phyloP scores from a whole-genome alignment of 768 basidiomycete species.

The Coprinellus micaceus region DNA sequence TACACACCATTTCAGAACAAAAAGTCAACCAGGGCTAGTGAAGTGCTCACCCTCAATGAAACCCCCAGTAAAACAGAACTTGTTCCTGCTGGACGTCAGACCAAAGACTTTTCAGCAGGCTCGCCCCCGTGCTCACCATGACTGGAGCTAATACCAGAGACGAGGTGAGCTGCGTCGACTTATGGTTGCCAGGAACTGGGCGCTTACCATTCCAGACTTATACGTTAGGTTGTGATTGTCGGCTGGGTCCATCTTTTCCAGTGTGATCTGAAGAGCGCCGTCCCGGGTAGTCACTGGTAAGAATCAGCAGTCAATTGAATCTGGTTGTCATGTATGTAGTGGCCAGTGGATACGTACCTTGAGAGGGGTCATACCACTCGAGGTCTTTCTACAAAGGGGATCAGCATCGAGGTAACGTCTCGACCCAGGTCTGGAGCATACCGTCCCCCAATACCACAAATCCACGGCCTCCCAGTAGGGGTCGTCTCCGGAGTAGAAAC shows the following conservation, averaged over 20 bases:
- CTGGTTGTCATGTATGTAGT: not conserved
- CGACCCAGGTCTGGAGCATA: constrained; percentile 29
- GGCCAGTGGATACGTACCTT: constrained; percentile 15
- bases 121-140: constrained; percentile 19
- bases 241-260: constrained; percentile 33
- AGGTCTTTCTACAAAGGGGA: constrained; percentile 44
- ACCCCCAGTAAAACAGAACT: constrained; percentile 72
- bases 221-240: constrained; percentile 68
- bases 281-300: constrained; percentile 53
- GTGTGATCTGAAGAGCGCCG: constrained; percentile 66
- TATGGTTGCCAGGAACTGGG: constrained; percentile 24
- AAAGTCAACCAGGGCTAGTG: no score
- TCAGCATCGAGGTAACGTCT: not conserved
- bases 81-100: constrained; percentile 25
- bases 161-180: no score
- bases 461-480: constrained; percentile 49
- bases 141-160: constrained; percentile 22
- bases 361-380: constrained; percentile 65
- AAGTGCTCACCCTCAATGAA: constrained; percentile 39
- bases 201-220: constrained; percentile 32
- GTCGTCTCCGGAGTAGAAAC: constrained; percentile 59
- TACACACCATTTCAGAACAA: constrained; percentile 4
- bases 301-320: constrained; percentile 6
- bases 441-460: constrained; percentile 56
- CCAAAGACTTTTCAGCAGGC: not conserved